Evolutionary conservation across 2,329 filamentous ascomycete genomes (phyloP).

Genomic region (Apiospora arundinis): DNA sequence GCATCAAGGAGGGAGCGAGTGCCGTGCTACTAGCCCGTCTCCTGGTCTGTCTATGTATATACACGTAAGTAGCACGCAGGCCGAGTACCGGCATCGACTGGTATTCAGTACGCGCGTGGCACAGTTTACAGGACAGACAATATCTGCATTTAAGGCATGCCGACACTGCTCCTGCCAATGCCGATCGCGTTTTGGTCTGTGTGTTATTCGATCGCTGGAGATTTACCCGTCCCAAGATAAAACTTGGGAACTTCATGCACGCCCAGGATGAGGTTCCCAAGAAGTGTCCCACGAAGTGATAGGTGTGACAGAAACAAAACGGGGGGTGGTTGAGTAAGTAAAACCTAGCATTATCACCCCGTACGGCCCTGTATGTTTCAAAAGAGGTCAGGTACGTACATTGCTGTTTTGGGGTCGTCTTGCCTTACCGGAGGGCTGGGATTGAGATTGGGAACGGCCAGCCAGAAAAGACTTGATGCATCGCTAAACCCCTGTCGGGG

Average conservation of each 20-base stretch:
- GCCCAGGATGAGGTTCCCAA: not conserved
- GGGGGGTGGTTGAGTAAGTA: not conserved
- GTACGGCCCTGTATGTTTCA: not conserved
- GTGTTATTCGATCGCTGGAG: not conserved
- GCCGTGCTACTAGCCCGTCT: too few relatives aligned
- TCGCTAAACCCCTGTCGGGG: not conserved
- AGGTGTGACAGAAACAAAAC: too few relatives aligned
- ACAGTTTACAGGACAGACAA: not conserved
- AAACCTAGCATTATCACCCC: not conserved
- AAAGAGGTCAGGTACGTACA: not conserved
- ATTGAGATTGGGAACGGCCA: not conserved
- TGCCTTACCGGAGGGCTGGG: not conserved
- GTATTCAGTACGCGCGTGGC: not conserved
- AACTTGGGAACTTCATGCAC: not conserved
- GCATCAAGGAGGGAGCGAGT: not conserved
- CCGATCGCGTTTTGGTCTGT: not conserved
- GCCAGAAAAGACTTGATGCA: not conserved
- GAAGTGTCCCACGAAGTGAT: too few relatives aligned
- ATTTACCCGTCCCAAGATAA: not conserved
- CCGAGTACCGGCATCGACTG: not conserved
- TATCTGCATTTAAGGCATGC: not conserved
- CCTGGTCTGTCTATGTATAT: too few relatives aligned
- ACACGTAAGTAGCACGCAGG: too few relatives aligned
- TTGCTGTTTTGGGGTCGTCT: not conserved
- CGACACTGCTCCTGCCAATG: not conserved